A percentile compares a stretch with the other conserved stretches of the same genome.
These are phyloP conservation scores for Andrographis paniculata DNA, from an alignment of 305 asterid species.

Conservation along the genomic window DNA sequence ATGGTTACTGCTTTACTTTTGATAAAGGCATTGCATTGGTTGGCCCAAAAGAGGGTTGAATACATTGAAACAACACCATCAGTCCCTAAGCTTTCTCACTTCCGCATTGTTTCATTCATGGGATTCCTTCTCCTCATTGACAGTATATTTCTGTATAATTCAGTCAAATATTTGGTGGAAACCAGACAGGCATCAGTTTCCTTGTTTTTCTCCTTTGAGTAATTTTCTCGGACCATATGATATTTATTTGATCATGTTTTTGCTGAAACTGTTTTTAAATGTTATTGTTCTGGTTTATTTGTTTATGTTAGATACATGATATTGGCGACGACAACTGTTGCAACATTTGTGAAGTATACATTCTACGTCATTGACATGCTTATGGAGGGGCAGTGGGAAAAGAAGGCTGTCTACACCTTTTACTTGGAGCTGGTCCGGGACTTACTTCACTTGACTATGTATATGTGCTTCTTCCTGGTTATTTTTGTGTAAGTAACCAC, in stretches of 20 bases:
- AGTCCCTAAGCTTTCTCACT: constrained; percentile 57
- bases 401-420: constrained; percentile 86
- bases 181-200: constrained; percentile 88
- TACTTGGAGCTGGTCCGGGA: constrained; percentile 89
- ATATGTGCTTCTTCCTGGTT: constrained; percentile 91
- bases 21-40: constrained; percentile 92
- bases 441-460: constrained; percentile 82
- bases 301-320: constrained; percentile 58
- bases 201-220: constrained; percentile 88
- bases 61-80: constrained; percentile 91
- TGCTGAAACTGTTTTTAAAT: not conserved
- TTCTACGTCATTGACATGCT: constrained; percentile 90
- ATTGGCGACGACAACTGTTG: constrained; percentile 74
- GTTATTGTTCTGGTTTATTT: not conserved
- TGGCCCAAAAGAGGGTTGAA: constrained; percentile 96
- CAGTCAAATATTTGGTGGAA: constrained; percentile 51
- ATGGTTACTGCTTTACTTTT: constrained; percentile 82
- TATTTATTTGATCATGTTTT: constrained; percentile 3
- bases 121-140: constrained; percentile 79
- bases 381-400: constrained; percentile 99
- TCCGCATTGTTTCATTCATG: constrained; percentile 80
- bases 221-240: constrained; percentile 23
- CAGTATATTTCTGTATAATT: constrained; percentile 54
- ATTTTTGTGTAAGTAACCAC: constrained; percentile 69
- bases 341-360: constrained; percentile 72